Conservation (phyloP, 108 stramenopile species). For the Fragilaria crotonensis region DNA sequence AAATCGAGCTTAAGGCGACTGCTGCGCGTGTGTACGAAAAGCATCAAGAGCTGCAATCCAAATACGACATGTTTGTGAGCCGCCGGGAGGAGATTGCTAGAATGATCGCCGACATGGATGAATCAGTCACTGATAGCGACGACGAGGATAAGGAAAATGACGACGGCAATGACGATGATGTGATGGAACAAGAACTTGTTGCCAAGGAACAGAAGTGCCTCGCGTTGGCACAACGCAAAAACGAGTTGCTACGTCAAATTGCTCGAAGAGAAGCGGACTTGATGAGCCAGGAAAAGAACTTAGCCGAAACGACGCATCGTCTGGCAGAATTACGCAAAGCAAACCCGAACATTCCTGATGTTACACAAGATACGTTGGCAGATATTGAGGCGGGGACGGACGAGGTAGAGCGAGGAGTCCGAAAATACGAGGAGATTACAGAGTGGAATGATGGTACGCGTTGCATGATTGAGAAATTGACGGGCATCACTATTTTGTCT, state of each 20-base stretch:
- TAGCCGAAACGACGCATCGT: constrained; percentile 2
- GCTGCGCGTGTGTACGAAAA: constrained; percentile 6
- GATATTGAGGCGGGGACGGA: not conserved
- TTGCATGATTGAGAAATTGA: no score
- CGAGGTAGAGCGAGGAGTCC: not conserved
- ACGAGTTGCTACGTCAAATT: constrained; percentile 10
- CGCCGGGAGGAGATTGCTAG: constrained; percentile 17
- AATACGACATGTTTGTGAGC: constrained; percentile 12
- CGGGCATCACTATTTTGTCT: constrained; percentile 33
- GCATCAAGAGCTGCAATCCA: constrained; percentile 6
- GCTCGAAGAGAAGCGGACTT: constrained; percentile 19
- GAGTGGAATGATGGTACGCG: not conserved
- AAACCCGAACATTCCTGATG: no score
- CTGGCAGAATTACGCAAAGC: not conserved
- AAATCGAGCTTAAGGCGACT: constrained; percentile 3
- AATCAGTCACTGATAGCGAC: constrained; percentile 8
- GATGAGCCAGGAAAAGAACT: constrained; percentile 25
- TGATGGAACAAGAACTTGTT: constrained; percentile 16
- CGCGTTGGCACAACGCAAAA: not conserved
- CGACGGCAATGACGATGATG: constrained; percentile 13
- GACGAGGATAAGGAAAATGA: constrained; percentile 5
- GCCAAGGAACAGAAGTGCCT: constrained; percentile 23
- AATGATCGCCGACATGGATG: constrained; percentile 6
- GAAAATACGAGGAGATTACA: not conserved
- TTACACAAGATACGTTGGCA: no score